These are phyloP conservation scores for Phytophthora vignae DNA, from an alignment of 352 stramenopile genomes.

Conservation along the genomic window DNA sequence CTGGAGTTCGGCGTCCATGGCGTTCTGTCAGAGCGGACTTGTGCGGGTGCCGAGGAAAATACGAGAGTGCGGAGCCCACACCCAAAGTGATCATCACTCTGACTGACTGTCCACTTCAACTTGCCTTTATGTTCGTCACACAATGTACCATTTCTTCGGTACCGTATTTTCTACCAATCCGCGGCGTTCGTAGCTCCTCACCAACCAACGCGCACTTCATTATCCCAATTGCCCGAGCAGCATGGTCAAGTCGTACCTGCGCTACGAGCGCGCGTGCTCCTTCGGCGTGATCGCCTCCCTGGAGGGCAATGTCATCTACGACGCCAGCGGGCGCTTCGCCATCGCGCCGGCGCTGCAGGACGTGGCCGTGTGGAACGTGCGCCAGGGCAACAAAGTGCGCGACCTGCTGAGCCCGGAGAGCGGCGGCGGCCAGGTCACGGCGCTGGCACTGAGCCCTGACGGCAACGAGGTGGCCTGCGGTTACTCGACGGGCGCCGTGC, in stretches of 20 bases:
- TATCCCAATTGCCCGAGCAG: neutral
- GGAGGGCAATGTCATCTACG: constrained; percentile 90
- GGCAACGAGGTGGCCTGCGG: constrained; percentile 79
- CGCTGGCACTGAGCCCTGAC: constrained; percentile 80
- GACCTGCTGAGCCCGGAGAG: constrained; percentile 53
- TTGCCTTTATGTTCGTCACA: neutral
- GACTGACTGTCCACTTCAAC: neutral
- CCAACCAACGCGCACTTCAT: neutral
- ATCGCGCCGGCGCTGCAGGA: constrained; percentile 91
- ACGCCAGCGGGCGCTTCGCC: constrained; percentile 86
- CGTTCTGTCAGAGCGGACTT: too few relatives aligned
- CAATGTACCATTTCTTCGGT: neutral
- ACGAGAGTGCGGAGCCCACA: too few relatives aligned
- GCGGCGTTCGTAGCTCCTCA: neutral
- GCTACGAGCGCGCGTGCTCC: constrained; percentile 89
- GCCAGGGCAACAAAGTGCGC: constrained; percentile 85
- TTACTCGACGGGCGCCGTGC: constrained; percentile 85
- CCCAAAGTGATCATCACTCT: too few relatives aligned
- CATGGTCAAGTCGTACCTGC: constrained; percentile 95
- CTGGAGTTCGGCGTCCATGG: too few relatives aligned
- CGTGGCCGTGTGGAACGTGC: constrained; percentile 93
- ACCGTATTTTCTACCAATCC: neutral
- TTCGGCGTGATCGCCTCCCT: constrained; percentile 93
- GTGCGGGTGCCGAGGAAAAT: too few relatives aligned
- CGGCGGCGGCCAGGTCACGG: constrained; percentile 78